A percentile compares a stretch with the other conserved stretches of the same genome.
These are phyloP conservation scores for Pleomassaria siparia DNA, from an alignment of 2,329 filamentous ascomycete species.

Conservation along the genomic window DNA sequence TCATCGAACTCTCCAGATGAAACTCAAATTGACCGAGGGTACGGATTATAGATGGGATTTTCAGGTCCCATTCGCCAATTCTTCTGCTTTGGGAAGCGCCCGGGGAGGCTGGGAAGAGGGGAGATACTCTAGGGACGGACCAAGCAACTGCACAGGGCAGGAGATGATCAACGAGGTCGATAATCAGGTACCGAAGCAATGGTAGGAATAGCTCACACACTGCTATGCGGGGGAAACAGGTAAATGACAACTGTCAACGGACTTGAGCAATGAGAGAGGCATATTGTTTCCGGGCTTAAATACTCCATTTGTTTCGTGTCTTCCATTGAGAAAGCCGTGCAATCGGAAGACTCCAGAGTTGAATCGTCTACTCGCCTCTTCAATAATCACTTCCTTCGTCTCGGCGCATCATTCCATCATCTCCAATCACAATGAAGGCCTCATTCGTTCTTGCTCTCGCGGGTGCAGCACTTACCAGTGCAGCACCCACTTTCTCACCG, in stretches of 20 bases:
- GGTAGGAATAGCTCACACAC: neutral
- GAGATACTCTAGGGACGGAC: neutral
- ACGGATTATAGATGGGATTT: neutral
- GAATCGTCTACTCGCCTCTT: neutral
- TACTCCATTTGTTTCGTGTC: neutral
- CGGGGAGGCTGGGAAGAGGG: neutral
- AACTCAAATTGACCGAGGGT: neutral
- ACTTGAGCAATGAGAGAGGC: neutral
- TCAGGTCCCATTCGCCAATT: neutral
- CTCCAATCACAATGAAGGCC: neutral
- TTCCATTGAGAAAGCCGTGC: neutral
- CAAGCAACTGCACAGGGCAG: neutral
- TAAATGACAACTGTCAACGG: neutral
- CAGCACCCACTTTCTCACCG: neutral
- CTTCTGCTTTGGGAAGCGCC: neutral
- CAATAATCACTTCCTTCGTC: neutral
- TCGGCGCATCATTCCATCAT: neutral
- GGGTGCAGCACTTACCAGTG: neutral
- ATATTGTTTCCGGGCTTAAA: neutral
- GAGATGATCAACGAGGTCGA: neutral
- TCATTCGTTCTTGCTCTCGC: neutral
- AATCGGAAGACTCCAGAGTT: neutral
- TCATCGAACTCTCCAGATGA: neutral
- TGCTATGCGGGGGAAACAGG: no score
- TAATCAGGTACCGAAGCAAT: neutral